Percentiles rank a stretch among this genome's conserved stretches.
Evolutionary conservation across 83 land plant genomes (phyloP).

Genomic region (Picea mariana): DNA sequence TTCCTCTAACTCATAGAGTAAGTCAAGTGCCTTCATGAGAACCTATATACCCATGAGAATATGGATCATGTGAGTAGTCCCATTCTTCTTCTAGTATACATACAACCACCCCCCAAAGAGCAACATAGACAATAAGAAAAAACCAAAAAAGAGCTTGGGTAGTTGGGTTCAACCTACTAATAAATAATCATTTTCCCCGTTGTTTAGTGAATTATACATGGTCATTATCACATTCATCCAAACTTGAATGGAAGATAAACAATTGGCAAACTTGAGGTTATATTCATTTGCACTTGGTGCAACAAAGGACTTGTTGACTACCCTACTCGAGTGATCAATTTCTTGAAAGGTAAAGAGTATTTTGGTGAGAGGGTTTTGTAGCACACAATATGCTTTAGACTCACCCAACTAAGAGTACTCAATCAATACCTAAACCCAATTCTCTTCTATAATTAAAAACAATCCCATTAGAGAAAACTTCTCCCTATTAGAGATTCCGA

Average conservation of each 20-base stretch:
- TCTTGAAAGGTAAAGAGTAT: background rate
- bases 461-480: slow-evolving; percentile 22
- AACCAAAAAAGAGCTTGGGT: slow-evolving; percentile 30
- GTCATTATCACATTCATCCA: slow-evolving; percentile 37
- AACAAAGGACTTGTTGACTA: background rate
- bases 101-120: slow-evolving; percentile 25
- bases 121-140: slow-evolving; percentile 14
- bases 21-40: slow-evolving; percentile 37
- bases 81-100: slow-evolving; percentile 20
- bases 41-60: slow-evolving; percentile 41
- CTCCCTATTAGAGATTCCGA: background rate
- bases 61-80: slow-evolving; percentile 33
- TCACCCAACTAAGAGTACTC: slow-evolving; percentile 15
- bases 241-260: slow-evolving; percentile 14
- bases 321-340: background rate
- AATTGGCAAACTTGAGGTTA: too few relatives aligned
- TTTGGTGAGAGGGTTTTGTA: background rate
- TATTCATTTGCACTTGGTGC: slow-evolving; percentile 25
- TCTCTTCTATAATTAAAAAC: background rate
- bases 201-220: slow-evolving; percentile 38
- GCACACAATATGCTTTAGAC: background rate
- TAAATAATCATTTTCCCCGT: slow-evolving; percentile 33
- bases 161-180: slow-evolving; percentile 28
- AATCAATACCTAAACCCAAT: background rate
- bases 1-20: slow-evolving; percentile 46